Evolutionary conservation across 306 rosid species (phyloP).

Genomic region (Argentina anserina): DNA sequence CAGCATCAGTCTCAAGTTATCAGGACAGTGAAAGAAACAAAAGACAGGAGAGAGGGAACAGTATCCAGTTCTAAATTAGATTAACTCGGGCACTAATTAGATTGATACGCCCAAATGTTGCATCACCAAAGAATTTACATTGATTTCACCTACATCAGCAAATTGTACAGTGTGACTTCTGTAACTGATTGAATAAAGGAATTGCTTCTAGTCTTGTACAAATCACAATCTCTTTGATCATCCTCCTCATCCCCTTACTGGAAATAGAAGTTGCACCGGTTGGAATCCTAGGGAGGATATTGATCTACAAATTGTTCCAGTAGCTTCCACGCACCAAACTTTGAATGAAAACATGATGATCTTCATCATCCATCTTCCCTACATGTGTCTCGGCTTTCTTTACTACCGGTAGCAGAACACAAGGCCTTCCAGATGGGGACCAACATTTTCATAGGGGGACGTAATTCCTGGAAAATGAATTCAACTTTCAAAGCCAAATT

Average conservation of each 20-base stretch:
- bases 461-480: constrained; percentile 44
- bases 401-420: constrained; percentile 53
- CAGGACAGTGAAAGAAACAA: not conserved
- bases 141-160: constrained; percentile 9
- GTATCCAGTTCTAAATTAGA: not conserved
- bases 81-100: not conserved
- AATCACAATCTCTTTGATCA: constrained; percentile 1
- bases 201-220: not conserved
- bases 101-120: not conserved
- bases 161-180: constrained; percentile 8
- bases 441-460: constrained; percentile 77
- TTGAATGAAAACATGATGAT: not conserved
- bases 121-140: constrained; percentile 13
- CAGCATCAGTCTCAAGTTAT: not conserved
- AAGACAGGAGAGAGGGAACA: not conserved
- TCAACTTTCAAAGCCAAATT: constrained; percentile 20
- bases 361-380: constrained; percentile 26
- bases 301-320: constrained; percentile 4
- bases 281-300: not conserved
- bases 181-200: constrained; percentile 1
- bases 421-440: constrained; percentile 90
- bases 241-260: not conserved
- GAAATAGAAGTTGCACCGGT: not conserved
- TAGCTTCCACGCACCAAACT: constrained; percentile 1
- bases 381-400: constrained; percentile 26